Base-by-base conservation (phyloP, 352 stramenopile genomes). In the Globisporangium yorkense region DNA sequence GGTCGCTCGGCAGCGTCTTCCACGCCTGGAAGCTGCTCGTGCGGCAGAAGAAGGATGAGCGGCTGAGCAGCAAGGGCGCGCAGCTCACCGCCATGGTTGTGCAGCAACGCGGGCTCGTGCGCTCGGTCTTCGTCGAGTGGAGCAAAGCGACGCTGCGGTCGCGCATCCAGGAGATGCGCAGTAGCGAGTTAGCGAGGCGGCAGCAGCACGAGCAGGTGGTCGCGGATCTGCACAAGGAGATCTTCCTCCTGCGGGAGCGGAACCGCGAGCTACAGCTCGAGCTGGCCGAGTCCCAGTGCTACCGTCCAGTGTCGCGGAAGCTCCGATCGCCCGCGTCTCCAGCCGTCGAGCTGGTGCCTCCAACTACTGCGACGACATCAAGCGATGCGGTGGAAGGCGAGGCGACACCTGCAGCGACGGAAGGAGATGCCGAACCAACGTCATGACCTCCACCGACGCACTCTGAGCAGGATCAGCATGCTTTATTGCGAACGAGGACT, bases 51-150 rank as follows among this genome's bases (percentile, higher is more conserved):
- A 62, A 58, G 18, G 73, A 83, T 5, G 73, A 86, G 50, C 59
- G 73, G 5, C 56, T 86, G 41, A 67, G 72, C 33, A 62, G 67
- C 24, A 86, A 86, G 56, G 75, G 71, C 1, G 73, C 73, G 0
- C 71, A 86, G 48, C 57, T 86, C 27, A 83, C 75, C 13, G 68
- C 73, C 2, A 77, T 76, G 70, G 66, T 86, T 15, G 62, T 86
- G 16, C 62, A 78, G 37, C 75, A 83, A 52, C 72, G 73, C 8
- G 73, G 73, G 3, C 73, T 77, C 29, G 57, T 77, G 29, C 73
- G 75, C 2, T 61, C 66, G n/a, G 64, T 75, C 12, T 86, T 86
- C 51, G 63, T 81, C 37, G 75, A 74, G 53, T 86, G 75, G 75
- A 77, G 63, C 57, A 79, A 80, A 54, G 56, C 50, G 20, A 55